These are phyloP conservation scores for Nigrograna mackinnonii DNA, from an alignment of 2,329 filamentous ascomycete genomes.

Conservation along the genomic window DNA sequence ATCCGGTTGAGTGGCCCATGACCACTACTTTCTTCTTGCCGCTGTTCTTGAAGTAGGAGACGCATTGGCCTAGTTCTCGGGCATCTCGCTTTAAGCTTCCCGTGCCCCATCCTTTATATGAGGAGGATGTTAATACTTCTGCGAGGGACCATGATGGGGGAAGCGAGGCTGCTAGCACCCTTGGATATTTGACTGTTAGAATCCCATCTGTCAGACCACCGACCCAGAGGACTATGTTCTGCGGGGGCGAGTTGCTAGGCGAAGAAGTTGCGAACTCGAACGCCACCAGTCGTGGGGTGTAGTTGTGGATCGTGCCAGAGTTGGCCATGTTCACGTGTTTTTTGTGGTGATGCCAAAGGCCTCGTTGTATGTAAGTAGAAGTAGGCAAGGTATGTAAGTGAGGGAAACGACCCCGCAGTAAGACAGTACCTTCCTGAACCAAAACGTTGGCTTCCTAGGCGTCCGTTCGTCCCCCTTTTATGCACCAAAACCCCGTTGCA, in stretches of 20 bases:
- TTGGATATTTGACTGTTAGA: slow-evolving; percentile 64
- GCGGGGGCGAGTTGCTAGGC: slow-evolving; percentile 36
- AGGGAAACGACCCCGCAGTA: too few species aligned
- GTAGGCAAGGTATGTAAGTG: too few species aligned
- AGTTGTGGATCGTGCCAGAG: slow-evolving; percentile 46
- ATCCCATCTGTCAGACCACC: slow-evolving; percentile 73
- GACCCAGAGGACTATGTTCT: slow-evolving; percentile 69
- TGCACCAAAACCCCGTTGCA: too few species aligned
- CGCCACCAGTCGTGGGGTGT: slow-evolving; percentile 45
- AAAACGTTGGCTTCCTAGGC: too few species aligned
- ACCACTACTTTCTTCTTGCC: slow-evolving; percentile 60
- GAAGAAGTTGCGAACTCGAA: slow-evolving; percentile 47
- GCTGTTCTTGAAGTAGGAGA: slow-evolving; percentile 52
- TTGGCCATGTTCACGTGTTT: slow-evolving; percentile 25
- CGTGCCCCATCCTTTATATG: slow-evolving; percentile 60
- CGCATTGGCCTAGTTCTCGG: slow-evolving; percentile 55
- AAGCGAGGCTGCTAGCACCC: slow-evolving; percentile 52
- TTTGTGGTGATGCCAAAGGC: not conserved
- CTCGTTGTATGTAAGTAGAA: too few species aligned
- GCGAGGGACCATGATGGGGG: slow-evolving; percentile 57
- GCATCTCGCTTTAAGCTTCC: slow-evolving; percentile 58
- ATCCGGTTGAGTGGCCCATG: slow-evolving; percentile 72
- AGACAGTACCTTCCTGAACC: too few species aligned
- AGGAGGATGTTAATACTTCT: slow-evolving; percentile 55
- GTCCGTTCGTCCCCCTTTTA: too few species aligned